Conservation (phyloP, 306 rosid genomes). For the Vigna radiata region DNA sequence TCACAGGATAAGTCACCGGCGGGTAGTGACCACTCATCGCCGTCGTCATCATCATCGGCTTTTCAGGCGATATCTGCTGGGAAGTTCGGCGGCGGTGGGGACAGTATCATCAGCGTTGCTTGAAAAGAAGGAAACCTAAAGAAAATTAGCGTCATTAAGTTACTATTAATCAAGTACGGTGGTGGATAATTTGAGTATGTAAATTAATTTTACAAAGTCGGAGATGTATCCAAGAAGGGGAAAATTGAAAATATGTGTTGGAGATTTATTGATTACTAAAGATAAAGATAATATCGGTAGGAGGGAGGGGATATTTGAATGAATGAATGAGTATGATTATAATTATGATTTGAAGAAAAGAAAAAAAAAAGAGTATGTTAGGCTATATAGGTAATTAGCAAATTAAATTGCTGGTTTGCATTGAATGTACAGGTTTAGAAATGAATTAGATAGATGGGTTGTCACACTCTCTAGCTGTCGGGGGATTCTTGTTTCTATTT, state of each 20-base stretch:
- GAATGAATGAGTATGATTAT: slow-evolving; percentile 7
- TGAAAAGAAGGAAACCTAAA: slow-evolving; percentile 42
- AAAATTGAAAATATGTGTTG: neutral
- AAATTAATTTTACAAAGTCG: slow-evolving; percentile 36
- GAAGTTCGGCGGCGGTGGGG: slow-evolving; percentile 59
- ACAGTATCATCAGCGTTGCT: slow-evolving; percentile 82
- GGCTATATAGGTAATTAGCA: slow-evolving; percentile 55
- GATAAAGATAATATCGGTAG: slow-evolving; percentile 9
- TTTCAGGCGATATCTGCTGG: slow-evolving; percentile 64
- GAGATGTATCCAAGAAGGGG: neutral
- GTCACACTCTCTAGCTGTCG: slow-evolving; percentile 52
- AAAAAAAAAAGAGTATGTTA: slow-evolving; percentile 20
- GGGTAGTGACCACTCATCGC: slow-evolving; percentile 40
- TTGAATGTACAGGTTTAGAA: slow-evolving; percentile 52
- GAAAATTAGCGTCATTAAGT: neutral
- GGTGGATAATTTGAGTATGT: slow-evolving; percentile 36
- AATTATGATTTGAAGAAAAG: slow-evolving; percentile 1
- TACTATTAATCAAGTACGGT: slow-evolving; percentile 14
- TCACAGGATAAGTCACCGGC: slow-evolving; percentile 51
- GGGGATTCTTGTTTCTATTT: slow-evolving; percentile 54
- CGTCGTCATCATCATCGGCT: slow-evolving; percentile 31
- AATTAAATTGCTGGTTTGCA: slow-evolving; percentile 46
- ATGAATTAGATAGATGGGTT: slow-evolving; percentile 39
- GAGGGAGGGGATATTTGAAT: slow-evolving; percentile 20
- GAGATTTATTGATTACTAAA: slow-evolving; percentile 37